These are phyloP conservation scores for Arabidopsis arenosa DNA, from an alignment of 345 rosid genomes.

Conservation along the genomic window DNA sequence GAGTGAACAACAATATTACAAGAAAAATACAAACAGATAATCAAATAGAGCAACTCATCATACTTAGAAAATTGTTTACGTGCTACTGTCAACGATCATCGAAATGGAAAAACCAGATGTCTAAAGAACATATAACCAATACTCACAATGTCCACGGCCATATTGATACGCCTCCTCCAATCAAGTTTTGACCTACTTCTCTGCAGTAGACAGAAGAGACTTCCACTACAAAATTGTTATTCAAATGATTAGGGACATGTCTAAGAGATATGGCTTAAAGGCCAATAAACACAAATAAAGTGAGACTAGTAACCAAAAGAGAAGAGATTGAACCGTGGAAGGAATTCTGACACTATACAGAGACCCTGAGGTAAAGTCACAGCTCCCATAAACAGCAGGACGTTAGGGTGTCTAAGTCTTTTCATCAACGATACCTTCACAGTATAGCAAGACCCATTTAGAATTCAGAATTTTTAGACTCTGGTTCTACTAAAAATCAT, in stretches of 20 bases:
- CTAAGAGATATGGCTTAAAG: conserved; percentile 24
- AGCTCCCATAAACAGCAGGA: conserved; percentile 96
- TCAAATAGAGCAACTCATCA: conserved; percentile 19
- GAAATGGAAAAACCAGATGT: not conserved
- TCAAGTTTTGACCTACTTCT: conserved; percentile 73
- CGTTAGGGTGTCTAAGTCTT: conserved; percentile 92
- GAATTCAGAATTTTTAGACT: not conserved
- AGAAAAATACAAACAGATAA: conserved; percentile 21
- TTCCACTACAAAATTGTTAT: conserved; percentile 67
- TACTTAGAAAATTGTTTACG: not conserved
- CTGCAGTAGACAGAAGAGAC: conserved; percentile 86
- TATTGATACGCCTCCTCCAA: conserved; percentile 81
- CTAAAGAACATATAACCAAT: conserved; percentile 14
- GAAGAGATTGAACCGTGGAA: conserved; percentile 73
- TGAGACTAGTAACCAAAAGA: conserved; percentile 24
- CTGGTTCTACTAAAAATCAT: conserved; percentile 9
- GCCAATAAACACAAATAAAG: conserved; percentile 5
- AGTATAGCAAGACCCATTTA: conserved; percentile 22
- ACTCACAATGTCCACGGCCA: conserved; percentile 95
- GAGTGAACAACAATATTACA: conserved; percentile 8
- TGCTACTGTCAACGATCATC: conserved; percentile 2
- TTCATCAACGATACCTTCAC: conserved; percentile 86
- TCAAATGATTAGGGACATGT: conserved; percentile 11
- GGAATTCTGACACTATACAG: conserved; percentile 95
- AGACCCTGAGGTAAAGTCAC: conserved; percentile 85